Evolutionary conservation across 768 basidiomycete genomes (phyloP).

Genomic region (Gelatoporia subvermispora): DNA sequence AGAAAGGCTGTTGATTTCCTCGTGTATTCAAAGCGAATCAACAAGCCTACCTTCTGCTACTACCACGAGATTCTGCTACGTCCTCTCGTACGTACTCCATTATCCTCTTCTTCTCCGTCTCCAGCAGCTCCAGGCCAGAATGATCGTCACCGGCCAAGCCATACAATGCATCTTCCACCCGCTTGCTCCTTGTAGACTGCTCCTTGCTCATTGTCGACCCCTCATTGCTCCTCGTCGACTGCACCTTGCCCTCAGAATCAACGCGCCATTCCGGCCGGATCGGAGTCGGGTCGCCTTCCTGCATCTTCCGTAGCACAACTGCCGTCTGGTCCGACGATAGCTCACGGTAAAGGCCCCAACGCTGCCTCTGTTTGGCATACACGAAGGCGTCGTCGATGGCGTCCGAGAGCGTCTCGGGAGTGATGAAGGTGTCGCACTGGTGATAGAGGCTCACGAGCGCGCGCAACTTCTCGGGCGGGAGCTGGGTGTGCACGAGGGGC

Average conservation of each 20-base stretch:
- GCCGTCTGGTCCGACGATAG: no score
- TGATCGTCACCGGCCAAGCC: conserved; percentile 34
- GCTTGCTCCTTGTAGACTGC: conserved; percentile 31
- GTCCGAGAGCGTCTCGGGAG: conserved; percentile 58
- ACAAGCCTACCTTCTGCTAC: no score
- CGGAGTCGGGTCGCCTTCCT: neutral
- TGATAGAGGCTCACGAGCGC: conserved; percentile 78
- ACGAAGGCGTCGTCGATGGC: conserved; percentile 65
- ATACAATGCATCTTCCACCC: conserved; percentile 49
- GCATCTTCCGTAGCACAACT: no score
- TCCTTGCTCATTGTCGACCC: no score
- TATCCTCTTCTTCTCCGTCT: conserved; percentile 31
- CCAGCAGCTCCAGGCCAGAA: conserved; percentile 45
- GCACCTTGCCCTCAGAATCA: no score
- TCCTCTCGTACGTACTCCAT: conserved; percentile 6
- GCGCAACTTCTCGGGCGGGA: conserved; percentile 56
- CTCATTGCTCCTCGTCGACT: no score
- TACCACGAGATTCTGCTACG: no score
- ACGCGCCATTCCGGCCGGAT: conserved; percentile 17
- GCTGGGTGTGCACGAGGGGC: conserved; percentile 19
- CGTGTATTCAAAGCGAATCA: no score
- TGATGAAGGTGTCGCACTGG: conserved; percentile 66
- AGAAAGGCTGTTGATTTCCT: no score
- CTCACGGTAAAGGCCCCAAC: no score
- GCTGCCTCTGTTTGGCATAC: neutral